Evolutionary conservation across 257 asterid species (phyloP), one percentile per base, ranked within the genome.

Genomic region (Jacaranda copaia): DNA sequence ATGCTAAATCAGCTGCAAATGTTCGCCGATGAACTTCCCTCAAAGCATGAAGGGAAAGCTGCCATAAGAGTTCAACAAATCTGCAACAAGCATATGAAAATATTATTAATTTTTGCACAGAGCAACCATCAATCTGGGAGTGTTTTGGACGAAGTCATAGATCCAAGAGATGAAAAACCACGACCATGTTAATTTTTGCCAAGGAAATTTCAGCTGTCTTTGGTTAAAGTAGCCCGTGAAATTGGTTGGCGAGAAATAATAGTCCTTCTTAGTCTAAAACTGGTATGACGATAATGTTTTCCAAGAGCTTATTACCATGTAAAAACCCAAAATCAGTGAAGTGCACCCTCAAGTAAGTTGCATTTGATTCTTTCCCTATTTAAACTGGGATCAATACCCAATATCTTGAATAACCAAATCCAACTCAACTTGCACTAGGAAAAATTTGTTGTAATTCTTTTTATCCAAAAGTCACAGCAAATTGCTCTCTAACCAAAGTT

Each of bases 21-120:
- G 91, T 88, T 65, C 99, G 88, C 85, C 96, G 85, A 78, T 96
- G 98, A 79, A 96, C 99, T 83, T 96, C 99, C 81, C 99, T 88
- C 86, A 93, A 77, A 81, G 99, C 99, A 85, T 96, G 99, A 87
- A 96, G 77, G 45, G 99, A 96, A 78, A 96, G 98, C 86, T 96
- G 99, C 99, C 99, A 96, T 59, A 96, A 75, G 72, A 96, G 95
- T 79, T 96, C 99, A 48, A 96, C 97, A 32, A 96, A 96, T 82
- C 99, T 96, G 97, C 81, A 87, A 59, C 69, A 36, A 73, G 78
- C 52, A 85, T 18, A 69, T n/a, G 39, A 68, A 70, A 13, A 14
- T 58, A 55, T 69, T 42, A 79, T 55, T 68, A 59, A 32, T 60
- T 77, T 32, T 43, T 18, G 40, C 60, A 57, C 55, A 59, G 35